Conservation (phyloP, 192 early-diverging fungal genomes). For the Kickxella alabastrina region DNA sequence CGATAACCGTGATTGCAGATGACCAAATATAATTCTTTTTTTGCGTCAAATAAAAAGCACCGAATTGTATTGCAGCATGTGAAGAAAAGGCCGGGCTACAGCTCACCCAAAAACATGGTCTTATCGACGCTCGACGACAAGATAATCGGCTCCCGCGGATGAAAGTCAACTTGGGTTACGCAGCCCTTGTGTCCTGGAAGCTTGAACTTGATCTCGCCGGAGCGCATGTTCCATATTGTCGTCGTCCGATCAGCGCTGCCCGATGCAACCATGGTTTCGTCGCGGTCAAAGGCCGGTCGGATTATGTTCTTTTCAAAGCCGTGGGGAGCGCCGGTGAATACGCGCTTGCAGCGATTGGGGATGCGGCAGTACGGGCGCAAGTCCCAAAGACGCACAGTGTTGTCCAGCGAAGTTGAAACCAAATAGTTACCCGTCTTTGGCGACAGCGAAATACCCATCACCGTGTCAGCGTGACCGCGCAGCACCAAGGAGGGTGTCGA, state of each 20-base stretch:
- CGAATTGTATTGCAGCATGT: too few relatives aligned
- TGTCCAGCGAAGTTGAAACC: slow-evolving; percentile 89
- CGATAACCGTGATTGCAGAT: too few relatives aligned
- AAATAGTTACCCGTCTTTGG: slow-evolving; percentile 78
- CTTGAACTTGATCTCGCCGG: slow-evolving; percentile 84
- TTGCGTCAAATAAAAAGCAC: too few relatives aligned
- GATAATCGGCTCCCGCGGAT: slow-evolving; percentile 82
- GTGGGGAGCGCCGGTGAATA: slow-evolving; percentile 85
- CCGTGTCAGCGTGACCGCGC: slow-evolving; percentile 82
- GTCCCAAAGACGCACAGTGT: slow-evolving; percentile 94
- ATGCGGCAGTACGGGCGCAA: slow-evolving; percentile 76
- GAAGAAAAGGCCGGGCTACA: too few relatives aligned
- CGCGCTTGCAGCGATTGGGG: slow-evolving; percentile 70
- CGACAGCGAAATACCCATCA: slow-evolving; percentile 79
- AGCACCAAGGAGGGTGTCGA: slow-evolving; percentile 44
- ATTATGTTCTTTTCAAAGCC: slow-evolving; percentile 94
- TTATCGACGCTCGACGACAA: slow-evolving; percentile 83
- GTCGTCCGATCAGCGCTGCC: slow-evolving; percentile 86
- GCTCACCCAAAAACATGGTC: slow-evolving; percentile 84
- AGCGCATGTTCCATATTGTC: slow-evolving; percentile 82
- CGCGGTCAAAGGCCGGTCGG: slow-evolving; percentile 82
- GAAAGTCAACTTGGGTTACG: slow-evolving; percentile 92
- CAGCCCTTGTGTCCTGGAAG: slow-evolving; percentile 92
- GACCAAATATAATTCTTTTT: too few relatives aligned
- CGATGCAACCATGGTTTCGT: slow-evolving; percentile 78